These are phyloP conservation scores for Ophiocordyceps sinensis DNA, from an alignment of 2,329 filamentous ascomycete genomes.

Conservation along the genomic window DNA sequence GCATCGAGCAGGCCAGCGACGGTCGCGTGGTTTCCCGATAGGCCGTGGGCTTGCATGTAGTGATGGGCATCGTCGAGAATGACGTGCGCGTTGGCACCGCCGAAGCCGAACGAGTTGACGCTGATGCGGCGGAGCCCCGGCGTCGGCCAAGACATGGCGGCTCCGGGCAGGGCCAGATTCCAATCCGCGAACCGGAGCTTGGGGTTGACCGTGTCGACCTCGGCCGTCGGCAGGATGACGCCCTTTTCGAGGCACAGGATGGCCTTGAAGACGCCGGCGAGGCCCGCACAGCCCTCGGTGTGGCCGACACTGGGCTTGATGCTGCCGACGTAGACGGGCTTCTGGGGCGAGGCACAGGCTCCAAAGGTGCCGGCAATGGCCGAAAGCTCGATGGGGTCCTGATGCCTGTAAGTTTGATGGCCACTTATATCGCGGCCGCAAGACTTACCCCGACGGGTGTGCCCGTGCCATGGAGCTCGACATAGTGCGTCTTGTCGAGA, in stretches of 20 bases:
- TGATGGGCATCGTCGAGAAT: not conserved
- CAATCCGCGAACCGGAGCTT: constrained; percentile 18
- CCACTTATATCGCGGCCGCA: not conserved
- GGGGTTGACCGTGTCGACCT: constrained; percentile 17
- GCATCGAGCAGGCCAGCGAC: not conserved
- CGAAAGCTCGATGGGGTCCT: constrained; percentile 18
- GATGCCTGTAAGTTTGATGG: not conserved
- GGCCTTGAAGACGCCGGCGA: constrained; percentile 28
- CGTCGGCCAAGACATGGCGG: constrained; percentile 16
- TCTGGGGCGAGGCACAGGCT: not conserved
- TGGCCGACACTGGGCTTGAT: constrained; percentile 28
- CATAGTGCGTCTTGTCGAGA: constrained; percentile 13
- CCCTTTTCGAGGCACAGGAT: constrained; percentile 23
- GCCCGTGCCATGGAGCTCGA: constrained; percentile 25
- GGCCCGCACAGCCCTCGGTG: constrained; percentile 25
- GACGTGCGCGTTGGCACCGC: constrained; percentile 19
- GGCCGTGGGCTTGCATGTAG: not conserved
- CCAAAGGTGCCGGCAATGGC: constrained; percentile 18
- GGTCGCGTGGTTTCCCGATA: not conserved
- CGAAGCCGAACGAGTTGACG: constrained; percentile 21
- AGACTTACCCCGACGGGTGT: constrained; percentile 15
- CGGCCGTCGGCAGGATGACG: constrained; percentile 24
- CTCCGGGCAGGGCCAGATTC: constrained; percentile 14
- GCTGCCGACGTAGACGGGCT: constrained; percentile 12
- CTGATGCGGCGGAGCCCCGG: constrained; percentile 13